Base-by-base conservation (phyloP, 208 protist species). In the Porcisia deanei region DNA sequence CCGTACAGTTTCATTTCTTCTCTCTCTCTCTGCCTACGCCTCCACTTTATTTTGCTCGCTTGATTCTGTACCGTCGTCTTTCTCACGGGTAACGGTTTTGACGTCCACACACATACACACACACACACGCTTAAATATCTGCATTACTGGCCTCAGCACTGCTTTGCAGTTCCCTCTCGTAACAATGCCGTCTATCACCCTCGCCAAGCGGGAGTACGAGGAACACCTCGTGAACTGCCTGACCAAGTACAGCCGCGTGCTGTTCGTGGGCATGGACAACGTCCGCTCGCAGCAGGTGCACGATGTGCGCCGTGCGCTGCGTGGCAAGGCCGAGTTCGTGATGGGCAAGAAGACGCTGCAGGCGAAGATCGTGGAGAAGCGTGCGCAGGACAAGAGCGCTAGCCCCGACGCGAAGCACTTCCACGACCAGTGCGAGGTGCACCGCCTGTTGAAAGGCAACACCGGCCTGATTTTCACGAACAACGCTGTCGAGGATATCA, bases 331-430 rank as follows among this genome's bases (percentile, higher is more conserved):
- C 72, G 91, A 94, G 69, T 78, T 99, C 63, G 77, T 99, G 73
- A 99, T 99, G 93, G 99, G 99, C 65, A 99, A 99, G 95, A 99
- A 99, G 88, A 99, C 98, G 60, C 91, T 99, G 71, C 98, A 99
- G 79, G 96, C 96, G 75, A 98, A 98, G 87, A 94, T 95, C 78
- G 90, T 99, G 53, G 80, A 95, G 75, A 92, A 90, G 61, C 79
- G 91, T 60, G 70, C 94, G 14, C 88, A 85, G 20, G 73, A 70
- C 69, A 85, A 81, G 57, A 71, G 85, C 58, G 90, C 90, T 7
- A 87, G 73, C 49, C 75, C 61, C 30, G 68, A 79, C 55, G 82
- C 92, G 77, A 88, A 93, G 85, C 39, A 79, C 68, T 91, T 95
- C 83, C 52, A 86, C 83, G 71, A 90, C 45, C 70, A 71, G 47